Percentiles rank a stretch among this genome's conserved stretches.
Evolutionary conservation across 257 asterid genomes (phyloP).

Genomic region (Nicotiana benthamiana): DNA sequence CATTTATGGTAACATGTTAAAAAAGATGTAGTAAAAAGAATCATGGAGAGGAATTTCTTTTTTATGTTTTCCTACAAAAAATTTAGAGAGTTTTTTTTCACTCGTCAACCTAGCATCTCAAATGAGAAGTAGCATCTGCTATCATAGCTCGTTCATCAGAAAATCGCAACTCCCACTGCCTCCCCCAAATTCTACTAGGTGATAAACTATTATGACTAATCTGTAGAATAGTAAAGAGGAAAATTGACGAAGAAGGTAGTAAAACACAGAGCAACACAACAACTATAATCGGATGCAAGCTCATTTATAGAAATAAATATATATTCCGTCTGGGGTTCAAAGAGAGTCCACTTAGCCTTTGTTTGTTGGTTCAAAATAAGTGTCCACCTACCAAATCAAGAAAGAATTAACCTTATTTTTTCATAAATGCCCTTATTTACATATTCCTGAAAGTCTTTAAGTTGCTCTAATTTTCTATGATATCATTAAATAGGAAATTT

Average conservation of each 20-base stretch:
- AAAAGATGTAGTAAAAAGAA: not conserved
- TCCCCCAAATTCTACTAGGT: not conserved
- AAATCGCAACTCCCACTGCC: not conserved
- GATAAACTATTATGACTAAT: not conserved
- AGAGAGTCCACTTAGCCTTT: too few species aligned
- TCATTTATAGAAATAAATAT: not conserved
- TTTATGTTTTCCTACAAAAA: not conserved
- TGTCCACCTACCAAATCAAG: too few species aligned
- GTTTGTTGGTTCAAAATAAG: too few species aligned
- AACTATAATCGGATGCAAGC: not conserved
- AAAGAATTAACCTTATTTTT: too few species aligned
- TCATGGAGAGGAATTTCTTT: not conserved
- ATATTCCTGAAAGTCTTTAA: too few species aligned
- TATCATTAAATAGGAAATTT: too few species aligned
- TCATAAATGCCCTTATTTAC: too few species aligned
- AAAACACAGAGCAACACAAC: not conserved
- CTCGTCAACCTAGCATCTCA: not conserved
- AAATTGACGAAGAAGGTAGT: not conserved
- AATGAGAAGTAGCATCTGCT: not conserved
- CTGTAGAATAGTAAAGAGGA: not conserved
- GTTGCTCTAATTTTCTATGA: too few species aligned
- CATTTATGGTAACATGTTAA: not conserved
- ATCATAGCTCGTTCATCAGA: not conserved
- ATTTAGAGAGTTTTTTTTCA: not conserved
- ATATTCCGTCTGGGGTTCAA: too few species aligned